Evolutionary conservation across 129 eudicot genomes (phyloP), one percentile per base, ranked within the genome.

Genomic region (Chrysanthemum lavandulifolium): DNA sequence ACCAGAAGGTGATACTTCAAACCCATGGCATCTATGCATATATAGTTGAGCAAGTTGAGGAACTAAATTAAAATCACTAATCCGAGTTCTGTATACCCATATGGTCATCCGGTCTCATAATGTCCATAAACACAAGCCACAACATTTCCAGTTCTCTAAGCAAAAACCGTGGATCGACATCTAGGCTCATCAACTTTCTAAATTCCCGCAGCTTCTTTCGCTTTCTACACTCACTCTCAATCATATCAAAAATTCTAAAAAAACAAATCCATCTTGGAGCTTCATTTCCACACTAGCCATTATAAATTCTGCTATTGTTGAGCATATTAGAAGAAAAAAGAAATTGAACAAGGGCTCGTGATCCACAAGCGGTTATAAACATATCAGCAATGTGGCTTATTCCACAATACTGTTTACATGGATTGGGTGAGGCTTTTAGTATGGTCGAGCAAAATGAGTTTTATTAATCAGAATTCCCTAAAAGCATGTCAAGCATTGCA

Each of bases 351-450:
- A 50, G 78, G 83, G 45, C 56, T 73, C 16, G 5, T 33, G 5
- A 70, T 10, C 75, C 72, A 0, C 10, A 21, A 0, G 33, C 31
- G 14, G 79, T 77, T 0, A 21, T 73, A 3, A 52, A 60, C 33
- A 82, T 82, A 79, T 77, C 85, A 3, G 85, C 85, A 47, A n/a
- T 82, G 66, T 77, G 79, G 85, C 58, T 77, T 1, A 27, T 82
- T 10, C 79, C 82, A 14, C 82, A 77, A 21, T 11, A 72, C 49
- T 23, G 69, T 13, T 23, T 82, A 10, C 68, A 36, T 6, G 82
- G 82, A 15, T 66, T 82, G 21, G 80, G 79, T 0, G 86, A 78
- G 63, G 80, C 74, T 13, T 73, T 78, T n/a, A 78, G 10, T 54
- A 80, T 63, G 2, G 74, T 83, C 0, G 83, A 66, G 2, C 78